Evolutionary conservation across 2,329 filamentous ascomycete genomes (phyloP), one percentile per base, ranked within the genome.

Genomic region (Penicillium crustosum): DNA sequence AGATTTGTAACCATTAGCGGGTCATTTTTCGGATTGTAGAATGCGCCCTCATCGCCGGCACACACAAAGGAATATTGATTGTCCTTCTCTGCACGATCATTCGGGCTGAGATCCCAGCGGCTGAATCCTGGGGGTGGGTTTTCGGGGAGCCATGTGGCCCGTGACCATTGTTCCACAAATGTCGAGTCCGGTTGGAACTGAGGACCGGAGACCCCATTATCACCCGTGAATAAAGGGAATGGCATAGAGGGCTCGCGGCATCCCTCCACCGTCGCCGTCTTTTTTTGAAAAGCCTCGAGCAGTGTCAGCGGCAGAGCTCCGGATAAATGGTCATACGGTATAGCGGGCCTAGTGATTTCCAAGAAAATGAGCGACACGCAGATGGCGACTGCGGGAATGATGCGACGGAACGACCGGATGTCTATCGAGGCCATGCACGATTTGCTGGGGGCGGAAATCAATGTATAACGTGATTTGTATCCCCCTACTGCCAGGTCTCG

Each of bases 1-100:
- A 75, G 51, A 55, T 77, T 77, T 2, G 73, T 72, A 31, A 78
- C 68, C 59, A 73, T 72, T 9, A 77, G 58, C 0, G 75, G 75
- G 56, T 78, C 75, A 2, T 61, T 60, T 6, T 63, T 64, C 8
- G 74, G 68, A 19, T 77, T 67, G 51, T 75, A 77, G 27, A 66
- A 64, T 2, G 58, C 64, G 3, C 63, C 55, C 12, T 59, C 50
- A 41, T 44, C 60, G 21, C 53, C 58, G 27, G 48, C 36, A 38
- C 64, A 66, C 8, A 62, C 53, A 59, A 55, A 62, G 55, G 54
- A 60, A 4, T 60, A 61, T 13, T 44, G 55, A 23, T 62, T 61
- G 31, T 66, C 64, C 44, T 60, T 61, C 42, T 61, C 59, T 15
- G 60, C 56, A 7, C 59, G 62, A 8, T 66, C 43, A 2, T 43